Base-by-base conservation (phyloP, 106 monocot species). In the Platanthera zijinensis region DNA sequence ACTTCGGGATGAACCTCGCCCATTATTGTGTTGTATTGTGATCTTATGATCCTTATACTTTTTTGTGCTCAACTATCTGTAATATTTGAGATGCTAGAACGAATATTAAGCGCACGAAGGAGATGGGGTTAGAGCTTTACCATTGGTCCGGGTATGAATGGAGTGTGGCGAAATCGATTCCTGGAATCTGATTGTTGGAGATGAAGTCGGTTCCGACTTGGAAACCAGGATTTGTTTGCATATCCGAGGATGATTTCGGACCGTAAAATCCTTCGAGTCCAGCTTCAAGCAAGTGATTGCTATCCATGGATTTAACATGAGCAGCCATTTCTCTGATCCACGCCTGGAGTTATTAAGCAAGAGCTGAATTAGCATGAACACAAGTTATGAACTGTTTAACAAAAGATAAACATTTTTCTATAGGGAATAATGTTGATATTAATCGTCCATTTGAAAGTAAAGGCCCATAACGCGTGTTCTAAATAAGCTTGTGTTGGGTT, bases 251-350 rank as follows among this genome's bases (percentile, higher is more conserved):
- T 9, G 84, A 74, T 59, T 79, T 59, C 13, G 48, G 53, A 11
- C 85, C 90, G 49, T 89, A 94, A 71, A 91, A 95, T 25, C 91
- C 91, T 84, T 91, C 91, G 39, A 91, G 78, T 11, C 94, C 91
- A 32, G 76, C 90, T 81, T 94, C 94, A 25, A 94, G 80, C 82
- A 94, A 73, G 82, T 94, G 94, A 57, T 87, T 85, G 10, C 66
- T 64, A 80, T 94, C 94, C 46, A 94, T 83, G 11, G 90, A 94
- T 77, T 94, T 94, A 68, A 94, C 88, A 77, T 85, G 78, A 45
- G 88, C 84, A 30, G 94, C 94, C 94, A 94, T 94, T 80, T 94
- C 94, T 52, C 85, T 84, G 53, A 94, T 89, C 94, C 94, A 94
- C 71, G 75, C 77, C 90, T 93, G 69, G 5, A 52, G n/a, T 57